Percentiles rank a stretch among this genome's conserved stretches.
Conservation (phyloP, 352 stramenopile genomes). For the Phytophthora rubi region DNA sequence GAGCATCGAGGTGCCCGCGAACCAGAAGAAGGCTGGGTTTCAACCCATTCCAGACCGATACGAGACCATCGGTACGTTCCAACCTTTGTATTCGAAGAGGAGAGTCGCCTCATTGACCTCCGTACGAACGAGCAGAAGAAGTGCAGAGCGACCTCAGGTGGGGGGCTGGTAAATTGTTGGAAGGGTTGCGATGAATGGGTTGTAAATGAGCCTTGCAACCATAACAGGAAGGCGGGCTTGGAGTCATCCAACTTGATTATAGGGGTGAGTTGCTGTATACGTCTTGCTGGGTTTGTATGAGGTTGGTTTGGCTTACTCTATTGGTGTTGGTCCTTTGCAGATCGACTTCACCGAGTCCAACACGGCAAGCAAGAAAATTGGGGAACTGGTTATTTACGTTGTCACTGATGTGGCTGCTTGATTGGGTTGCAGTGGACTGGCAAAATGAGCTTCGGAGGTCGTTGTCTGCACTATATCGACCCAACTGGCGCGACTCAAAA, state of each 20-base stretch:
- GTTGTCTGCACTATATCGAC: constrained; percentile 69
- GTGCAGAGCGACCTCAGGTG: constrained; percentile 49
- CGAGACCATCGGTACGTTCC: constrained; percentile 54
- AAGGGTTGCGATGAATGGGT: background rate
- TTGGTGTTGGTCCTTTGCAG: constrained; percentile 28
- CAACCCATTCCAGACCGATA: constrained; percentile 61
- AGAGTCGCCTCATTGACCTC: background rate
- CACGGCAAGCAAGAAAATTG: constrained; percentile 36
- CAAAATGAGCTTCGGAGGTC: constrained; percentile 61
- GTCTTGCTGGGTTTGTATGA: background rate
- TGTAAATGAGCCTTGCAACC: background rate
- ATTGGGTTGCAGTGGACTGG: constrained; percentile 64
- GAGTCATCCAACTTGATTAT: constrained; percentile 72
- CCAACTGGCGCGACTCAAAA: constrained; percentile 57
- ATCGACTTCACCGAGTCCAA: constrained; percentile 81
- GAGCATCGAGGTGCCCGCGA: constrained; percentile 15
- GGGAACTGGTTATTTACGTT: background rate
- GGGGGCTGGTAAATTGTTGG: background rate
- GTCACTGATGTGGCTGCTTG: background rate
- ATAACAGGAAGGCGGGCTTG: constrained; percentile 44
- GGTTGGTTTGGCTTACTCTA: background rate
- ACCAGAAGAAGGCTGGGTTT: constrained; percentile 34
- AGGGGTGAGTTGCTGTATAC: constrained; percentile 17
- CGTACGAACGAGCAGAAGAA: constrained; percentile 29
- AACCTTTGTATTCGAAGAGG: background rate